Evolutionary conservation across 176 grass and related monocot species (phyloP).

Genomic region (Ampelocalamus luodianensis): DNA sequence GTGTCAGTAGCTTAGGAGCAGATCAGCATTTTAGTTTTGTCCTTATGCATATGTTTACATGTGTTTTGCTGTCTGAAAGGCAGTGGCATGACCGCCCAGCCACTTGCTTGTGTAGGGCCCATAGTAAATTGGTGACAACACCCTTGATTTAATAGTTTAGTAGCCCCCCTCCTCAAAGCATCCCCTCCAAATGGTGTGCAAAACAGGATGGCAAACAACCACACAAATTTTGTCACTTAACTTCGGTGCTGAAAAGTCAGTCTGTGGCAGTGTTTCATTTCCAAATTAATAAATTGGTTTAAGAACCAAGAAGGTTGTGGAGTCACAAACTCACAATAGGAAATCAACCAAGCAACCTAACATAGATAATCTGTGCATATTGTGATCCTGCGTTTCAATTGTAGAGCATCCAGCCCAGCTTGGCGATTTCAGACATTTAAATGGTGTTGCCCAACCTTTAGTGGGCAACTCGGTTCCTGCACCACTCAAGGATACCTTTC

Average conservation of each 20-base stretch:
- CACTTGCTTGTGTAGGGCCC: too few species aligned
- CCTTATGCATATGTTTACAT: too few species aligned
- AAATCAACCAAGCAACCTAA: neutral
- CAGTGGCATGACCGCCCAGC: too few species aligned
- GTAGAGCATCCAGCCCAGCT: neutral
- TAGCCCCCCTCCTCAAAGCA: slow-evolving; percentile 16
- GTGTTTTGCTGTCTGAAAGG: too few species aligned
- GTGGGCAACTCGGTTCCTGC: neutral
- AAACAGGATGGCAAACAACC: neutral
- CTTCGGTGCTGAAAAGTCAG: neutral
- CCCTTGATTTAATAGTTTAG: too few species aligned
- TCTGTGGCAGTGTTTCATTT: neutral
- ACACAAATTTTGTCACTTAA: neutral
- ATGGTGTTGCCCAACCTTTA: neutral
- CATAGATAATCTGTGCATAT: neutral
- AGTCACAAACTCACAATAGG: neutral
- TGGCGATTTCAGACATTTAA: neutral
- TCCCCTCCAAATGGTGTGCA: neutral
- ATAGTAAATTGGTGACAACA: too few species aligned
- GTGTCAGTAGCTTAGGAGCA: too few species aligned
- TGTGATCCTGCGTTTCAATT: neutral
- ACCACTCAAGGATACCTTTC: neutral
- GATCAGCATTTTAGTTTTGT: too few species aligned
- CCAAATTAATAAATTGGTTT: neutral
- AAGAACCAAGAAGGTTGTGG: neutral